Base-by-base conservation (phyloP, 352 stramenopile species). In the Globisporangium abappressorium region DNA sequence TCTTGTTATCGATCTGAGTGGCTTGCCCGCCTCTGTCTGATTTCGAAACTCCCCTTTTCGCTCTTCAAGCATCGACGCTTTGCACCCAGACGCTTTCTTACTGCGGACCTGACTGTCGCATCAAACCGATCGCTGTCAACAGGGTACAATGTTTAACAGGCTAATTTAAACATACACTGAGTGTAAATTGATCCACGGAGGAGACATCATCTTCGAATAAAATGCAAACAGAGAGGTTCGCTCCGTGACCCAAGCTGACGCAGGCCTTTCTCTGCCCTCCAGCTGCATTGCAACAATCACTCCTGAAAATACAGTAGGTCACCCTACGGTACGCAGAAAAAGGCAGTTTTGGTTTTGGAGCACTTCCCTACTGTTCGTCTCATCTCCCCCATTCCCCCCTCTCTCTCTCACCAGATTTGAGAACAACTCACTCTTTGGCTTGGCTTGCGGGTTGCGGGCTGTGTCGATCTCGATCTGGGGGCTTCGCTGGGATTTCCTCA, bases 241-340 rank as follows among this genome's bases (percentile, higher is more conserved):
- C 41, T 7, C 5, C 9, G 49, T 28, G 20, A 56, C 6, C 24
- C 24, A 43, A 60, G 54, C 14, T 60, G 28, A 60, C 36, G 33
- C 3, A 9, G 20, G 11, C 28, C 30, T n/a, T 43, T 38, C 30
- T 60, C 30, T 58, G 56, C n/a, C 22, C 41, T 47, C 28, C 30
- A 60, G 55, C 55, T 60, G 55, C 28, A 20, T 43, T 11, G 14
- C 24, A 57, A 3, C 51, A 57, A 22, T 59, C 54, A 59, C 54
- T 59, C 54, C 26, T 59, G 14, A 5, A n/a, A 18, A 28, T 62
- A 49, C 49, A 18, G 33, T 18, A 24, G 7, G n/a, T 24, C 33
- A 26, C 3, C 20, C 5, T 67, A 67, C 62, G 8, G 62, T 67
- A 61, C n/a, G 51, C 62, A 68, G 20, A 68, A 43, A 68, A 28